Evolutionary conservation across 371 early-diverging fungal genomes (phyloP), one percentile per base, ranked within the genome.

Genomic region (Rhizomucor miehei): DNA sequence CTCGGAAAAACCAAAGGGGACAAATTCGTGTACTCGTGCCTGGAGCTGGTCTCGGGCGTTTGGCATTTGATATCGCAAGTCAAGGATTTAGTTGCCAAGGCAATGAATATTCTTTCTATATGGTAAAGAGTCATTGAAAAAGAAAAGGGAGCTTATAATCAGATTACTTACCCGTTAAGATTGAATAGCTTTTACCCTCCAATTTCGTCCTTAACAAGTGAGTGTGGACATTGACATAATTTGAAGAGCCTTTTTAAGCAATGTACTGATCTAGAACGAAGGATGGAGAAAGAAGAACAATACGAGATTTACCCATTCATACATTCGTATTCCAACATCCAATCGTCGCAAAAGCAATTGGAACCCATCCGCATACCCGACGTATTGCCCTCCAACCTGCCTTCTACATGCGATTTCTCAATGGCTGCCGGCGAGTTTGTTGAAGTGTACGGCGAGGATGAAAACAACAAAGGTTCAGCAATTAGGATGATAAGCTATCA

Each of bases 371-470:
- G 41, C 35, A 82, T 97, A 20, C 98, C 98, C 6, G 98, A 98
- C 62, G 82, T 89, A 3, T 65, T 89, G 25, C 91, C 86, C 14
- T 67, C 75, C 47, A 66, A 66, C 21, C 65, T 93, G 40, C 89
- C 90, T 0, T 52, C 62, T 1, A 78, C 78, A 2, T 88, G 85
- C 0, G 89, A 91, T 54, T 98, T 97, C 59, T 93, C 94, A 3
- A 97, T 98, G 96, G 89, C 88, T 1, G 96, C 94, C 6, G 98
- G 98, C 44, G 98, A 98, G 67, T 98, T 98, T 70, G 54, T 89
- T 29, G 95, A 96, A 65, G 87, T 94, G 14, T 96, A 95, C 59
- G 71, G 79, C 6, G 66, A 72, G 0, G 69, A 71, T 40, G 50
- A 60, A 1, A 71, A 81, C 3, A 79, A 86, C 24, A 54, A 58